Evolutionary conservation across 2,329 filamentous ascomycete species (phyloP).

Genomic region (Hyphodiscus sp.): DNA sequence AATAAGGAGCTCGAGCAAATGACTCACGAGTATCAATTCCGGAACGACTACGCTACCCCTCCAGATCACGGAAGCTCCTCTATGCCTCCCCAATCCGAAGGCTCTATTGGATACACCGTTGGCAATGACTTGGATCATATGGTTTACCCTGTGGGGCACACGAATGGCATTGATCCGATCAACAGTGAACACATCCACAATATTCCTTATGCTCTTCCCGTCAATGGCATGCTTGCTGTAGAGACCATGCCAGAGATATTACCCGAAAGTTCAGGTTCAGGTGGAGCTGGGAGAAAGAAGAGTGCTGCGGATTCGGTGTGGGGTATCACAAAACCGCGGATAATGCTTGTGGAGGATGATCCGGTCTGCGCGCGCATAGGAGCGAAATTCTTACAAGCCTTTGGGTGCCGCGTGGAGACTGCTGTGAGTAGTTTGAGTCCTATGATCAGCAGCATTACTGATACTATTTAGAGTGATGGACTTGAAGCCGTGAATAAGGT

Average conservation of each 20-base stretch:
- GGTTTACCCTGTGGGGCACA: constrained; percentile 87
- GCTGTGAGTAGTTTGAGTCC: constrained; percentile 45
- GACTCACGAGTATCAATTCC: constrained; percentile 34
- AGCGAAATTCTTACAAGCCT: constrained; percentile 58
- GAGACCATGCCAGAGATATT: constrained; percentile 42
- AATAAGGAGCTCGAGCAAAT: constrained; percentile 61
- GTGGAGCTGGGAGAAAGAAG: constrained; percentile 35
- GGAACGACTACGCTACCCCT: constrained; percentile 28
- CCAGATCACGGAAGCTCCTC: constrained; percentile 23
- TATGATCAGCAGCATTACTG: constrained; percentile 14
- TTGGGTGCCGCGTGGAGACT: constrained; percentile 61
- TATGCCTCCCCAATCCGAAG: constrained; percentile 38
- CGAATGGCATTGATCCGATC: constrained; percentile 89
- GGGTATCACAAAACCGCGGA: constrained; percentile 62
- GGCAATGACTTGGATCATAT: constrained; percentile 59
- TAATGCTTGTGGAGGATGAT: constrained; percentile 85
- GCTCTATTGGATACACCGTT: constrained; percentile 37
- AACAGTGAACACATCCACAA: constrained; percentile 92
- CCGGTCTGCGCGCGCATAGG: constrained; percentile 62
- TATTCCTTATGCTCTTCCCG: constrained; percentile 76
- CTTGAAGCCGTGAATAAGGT: constrained; percentile 88
- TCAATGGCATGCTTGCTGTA: constrained; percentile 46
- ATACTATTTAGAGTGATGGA: constrained; percentile 61
- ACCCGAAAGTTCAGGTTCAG: constrained; percentile 32
- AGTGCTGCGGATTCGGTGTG: constrained; percentile 42